A percentile compares a stretch with the other conserved stretches of the same genome.
phyloP scores from a whole-genome alignment of 1,284 basidiomycete species.

The Heterobasidion annosum region DNA sequence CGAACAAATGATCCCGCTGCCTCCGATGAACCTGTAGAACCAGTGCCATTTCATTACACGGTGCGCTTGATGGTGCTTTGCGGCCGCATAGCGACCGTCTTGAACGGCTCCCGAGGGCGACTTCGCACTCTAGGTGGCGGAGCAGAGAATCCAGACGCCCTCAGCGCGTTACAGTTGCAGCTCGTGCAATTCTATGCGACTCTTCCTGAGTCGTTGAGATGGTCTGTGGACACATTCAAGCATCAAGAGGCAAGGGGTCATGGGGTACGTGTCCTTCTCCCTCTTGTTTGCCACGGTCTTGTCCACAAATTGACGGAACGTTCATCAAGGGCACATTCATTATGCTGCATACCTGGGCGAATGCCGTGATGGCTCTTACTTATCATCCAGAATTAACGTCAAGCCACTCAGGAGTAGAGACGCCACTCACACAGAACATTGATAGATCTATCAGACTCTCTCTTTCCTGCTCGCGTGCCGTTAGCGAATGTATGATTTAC shows the following conservation, averaged over 20 bases:
- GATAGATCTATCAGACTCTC: constrained; percentile 24
- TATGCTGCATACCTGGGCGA: constrained; percentile 21
- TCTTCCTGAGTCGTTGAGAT: constrained; percentile 24
- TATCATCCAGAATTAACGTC: constrained; percentile 31
- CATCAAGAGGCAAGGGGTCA: constrained; percentile 25
- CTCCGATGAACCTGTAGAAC: constrained; percentile 18
- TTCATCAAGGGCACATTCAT: constrained; percentile 13
- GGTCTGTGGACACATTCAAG: constrained; percentile 30
- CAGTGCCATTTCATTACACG: constrained; percentile 26
- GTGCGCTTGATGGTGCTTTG: constrained; percentile 31
- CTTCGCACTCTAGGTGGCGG: constrained; percentile 23
- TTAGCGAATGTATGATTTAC: constrained; percentile 30
- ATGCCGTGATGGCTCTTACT: constrained; percentile 28
- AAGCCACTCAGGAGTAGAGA: constrained; percentile 25
- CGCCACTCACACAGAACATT: constrained; percentile 26
- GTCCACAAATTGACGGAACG: no score
- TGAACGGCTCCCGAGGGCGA: constrained; percentile 29
- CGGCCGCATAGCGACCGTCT: constrained; percentile 24
- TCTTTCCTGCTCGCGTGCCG: constrained; percentile 24
- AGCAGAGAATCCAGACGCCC: constrained; percentile 17
- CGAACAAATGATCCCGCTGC: constrained; percentile 15
- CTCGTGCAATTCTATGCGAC: constrained; percentile 26
- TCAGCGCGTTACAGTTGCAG: constrained; percentile 25
- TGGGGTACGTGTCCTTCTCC: constrained; percentile 14
- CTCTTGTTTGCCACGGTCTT: neutral